phyloP scores from a whole-genome alignment of 2,329 filamentous ascomycete species.

The Xylaria sp. region DNA sequence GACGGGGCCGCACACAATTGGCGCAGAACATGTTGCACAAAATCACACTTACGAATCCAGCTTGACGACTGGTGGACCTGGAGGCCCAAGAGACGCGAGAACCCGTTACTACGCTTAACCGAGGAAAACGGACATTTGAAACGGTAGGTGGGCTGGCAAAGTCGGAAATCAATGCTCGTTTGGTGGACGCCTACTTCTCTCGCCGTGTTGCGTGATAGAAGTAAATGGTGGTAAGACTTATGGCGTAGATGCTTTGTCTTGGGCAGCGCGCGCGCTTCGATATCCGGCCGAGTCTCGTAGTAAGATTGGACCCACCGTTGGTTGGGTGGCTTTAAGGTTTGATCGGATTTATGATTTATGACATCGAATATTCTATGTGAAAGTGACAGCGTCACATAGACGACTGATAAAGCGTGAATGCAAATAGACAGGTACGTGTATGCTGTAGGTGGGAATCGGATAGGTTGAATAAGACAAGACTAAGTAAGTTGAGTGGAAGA shows the following conservation, averaged over 20 bases:
- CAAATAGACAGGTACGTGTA: not conserved
- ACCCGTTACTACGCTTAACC: conserved; percentile 38
- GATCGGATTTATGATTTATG: conserved; percentile 19
- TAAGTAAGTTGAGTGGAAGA: conserved; percentile 6
- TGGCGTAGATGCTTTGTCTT: conserved; percentile 24
- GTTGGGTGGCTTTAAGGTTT: conserved; percentile 17
- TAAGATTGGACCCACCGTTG: too few species aligned
- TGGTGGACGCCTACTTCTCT: conserved; percentile 13
- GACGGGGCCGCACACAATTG: conserved; percentile 16
- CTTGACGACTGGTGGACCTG: conserved; percentile 50
- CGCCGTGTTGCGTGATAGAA: conserved; percentile 4
- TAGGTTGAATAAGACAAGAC: conserved; percentile 11
- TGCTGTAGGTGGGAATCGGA: not conserved
- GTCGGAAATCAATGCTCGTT: conserved; percentile 28
- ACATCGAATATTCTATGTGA: conserved; percentile 9
- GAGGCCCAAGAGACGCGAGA: conserved; percentile 43
- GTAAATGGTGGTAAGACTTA: conserved; percentile 19
- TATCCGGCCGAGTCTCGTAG: conserved; percentile 9
- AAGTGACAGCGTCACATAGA: conserved; percentile 14
- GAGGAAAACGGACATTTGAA: conserved; percentile 38
- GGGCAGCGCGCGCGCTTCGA: conserved; percentile 19
- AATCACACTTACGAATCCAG: conserved; percentile 50
- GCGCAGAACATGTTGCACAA: conserved; percentile 25
- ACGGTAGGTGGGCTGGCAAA: conserved; percentile 28
- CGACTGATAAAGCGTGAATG: conserved; percentile 17